Conservation (phyloP, 805 yeast genomes). For the Sugiyamaella marilandica region DNA sequence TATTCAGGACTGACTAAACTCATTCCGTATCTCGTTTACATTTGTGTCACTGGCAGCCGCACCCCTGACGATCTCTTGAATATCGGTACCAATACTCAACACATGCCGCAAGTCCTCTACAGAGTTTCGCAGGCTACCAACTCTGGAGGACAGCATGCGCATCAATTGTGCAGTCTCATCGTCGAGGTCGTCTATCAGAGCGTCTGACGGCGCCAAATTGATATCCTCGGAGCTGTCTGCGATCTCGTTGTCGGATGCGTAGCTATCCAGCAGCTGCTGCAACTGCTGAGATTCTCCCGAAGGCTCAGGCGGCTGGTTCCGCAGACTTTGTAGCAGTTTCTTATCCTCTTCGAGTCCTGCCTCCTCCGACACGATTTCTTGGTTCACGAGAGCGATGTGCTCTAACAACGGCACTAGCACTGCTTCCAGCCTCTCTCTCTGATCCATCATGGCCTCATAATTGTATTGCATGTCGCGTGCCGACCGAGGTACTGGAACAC, state of each 20-base stretch:
- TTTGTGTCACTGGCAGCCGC: too few relatives aligned
- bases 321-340: neutral
- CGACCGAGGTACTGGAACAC: slow-evolving; percentile 15
- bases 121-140: neutral
- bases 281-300: neutral
- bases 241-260: neutral
- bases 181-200: neutral
- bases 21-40: too few relatives aligned
- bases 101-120: neutral
- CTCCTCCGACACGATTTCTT: slow-evolving; percentile 9
- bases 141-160: neutral
- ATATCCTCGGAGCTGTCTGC: neutral
- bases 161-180: neutral
- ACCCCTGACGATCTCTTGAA: neutral
- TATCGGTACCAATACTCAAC: neutral
- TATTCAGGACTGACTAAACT: too few relatives aligned
- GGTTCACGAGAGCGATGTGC: slow-evolving; percentile 11
- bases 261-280: neutral
- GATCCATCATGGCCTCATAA: slow-evolving; percentile 14
- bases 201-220: neutral
- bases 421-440: slow-evolving; percentile 13
- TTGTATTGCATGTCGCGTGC: slow-evolving; percentile 15
- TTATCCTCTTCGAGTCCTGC: slow-evolving; percentile 2
- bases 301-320: neutral
- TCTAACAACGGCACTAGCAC: slow-evolving; percentile 17